phyloP scores from a whole-genome alignment of 257 asterid genomes.

The Penstemon davidsonii region DNA sequence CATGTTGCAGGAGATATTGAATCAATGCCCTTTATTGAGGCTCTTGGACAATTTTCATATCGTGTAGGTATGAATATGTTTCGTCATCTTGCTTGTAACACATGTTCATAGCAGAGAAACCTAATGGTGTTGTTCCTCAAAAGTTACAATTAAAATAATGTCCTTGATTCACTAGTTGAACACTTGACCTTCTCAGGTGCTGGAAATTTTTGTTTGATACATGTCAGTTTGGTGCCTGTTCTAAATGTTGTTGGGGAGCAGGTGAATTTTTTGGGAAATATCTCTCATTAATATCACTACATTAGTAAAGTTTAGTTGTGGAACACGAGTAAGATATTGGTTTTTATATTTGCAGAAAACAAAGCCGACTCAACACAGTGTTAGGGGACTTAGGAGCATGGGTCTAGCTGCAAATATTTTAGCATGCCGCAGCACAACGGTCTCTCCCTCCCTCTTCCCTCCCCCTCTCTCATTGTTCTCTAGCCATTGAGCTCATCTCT shows the following conservation, averaged over 20 bases:
- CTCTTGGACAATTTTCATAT: conserved; percentile 85
- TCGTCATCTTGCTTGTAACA: conserved; percentile 5
- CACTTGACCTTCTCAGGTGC: conserved; percentile 53
- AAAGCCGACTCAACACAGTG: conserved; percentile 97
- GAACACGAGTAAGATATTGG: conserved; percentile 14
- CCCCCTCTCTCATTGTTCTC: neutral
- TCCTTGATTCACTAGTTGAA: conserved; percentile 13
- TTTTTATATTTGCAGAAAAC: conserved; percentile 69
- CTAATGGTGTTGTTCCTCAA: neutral
- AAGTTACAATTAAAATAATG: conserved; percentile 9
- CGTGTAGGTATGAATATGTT: conserved; percentile 71
- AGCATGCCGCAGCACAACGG: conserved; percentile 94
- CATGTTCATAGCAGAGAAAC: neutral
- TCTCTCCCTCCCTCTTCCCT: conserved; percentile 32
- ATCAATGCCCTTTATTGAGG: conserved; percentile 94
- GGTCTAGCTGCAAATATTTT: conserved; percentile 81
- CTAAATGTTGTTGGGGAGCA: conserved; percentile 86
- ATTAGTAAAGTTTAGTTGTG: neutral
- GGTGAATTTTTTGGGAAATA: conserved; percentile 42
- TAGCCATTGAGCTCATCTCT: neutral
- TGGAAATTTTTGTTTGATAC: conserved; percentile 89
- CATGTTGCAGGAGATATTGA: conserved; percentile 81
- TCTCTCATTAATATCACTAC: conserved; percentile 5
- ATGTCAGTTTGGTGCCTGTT: conserved; percentile 96
- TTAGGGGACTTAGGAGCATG: conserved; percentile 83